Conservation (phyloP, 2,329 filamentous ascomycete genomes). For the Tolypocladium album region DNA sequence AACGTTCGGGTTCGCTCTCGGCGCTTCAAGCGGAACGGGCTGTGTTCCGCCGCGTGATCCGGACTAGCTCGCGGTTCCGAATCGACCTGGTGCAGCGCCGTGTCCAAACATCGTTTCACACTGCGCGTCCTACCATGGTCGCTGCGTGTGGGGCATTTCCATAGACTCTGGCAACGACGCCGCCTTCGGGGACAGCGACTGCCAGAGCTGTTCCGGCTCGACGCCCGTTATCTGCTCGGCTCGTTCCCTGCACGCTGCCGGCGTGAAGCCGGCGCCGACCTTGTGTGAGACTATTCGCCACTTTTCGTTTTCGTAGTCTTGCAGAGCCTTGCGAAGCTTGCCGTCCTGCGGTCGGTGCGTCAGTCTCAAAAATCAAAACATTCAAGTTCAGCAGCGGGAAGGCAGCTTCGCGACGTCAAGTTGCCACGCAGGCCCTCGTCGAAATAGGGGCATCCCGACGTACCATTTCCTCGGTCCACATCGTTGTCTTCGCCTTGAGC, state of each 20-base stretch:
- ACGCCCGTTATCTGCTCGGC: slow-evolving; percentile 50
- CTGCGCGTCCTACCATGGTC: slow-evolving; percentile 6
- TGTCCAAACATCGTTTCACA: neutral
- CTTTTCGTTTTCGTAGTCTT: slow-evolving; percentile 83
- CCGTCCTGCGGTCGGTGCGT: slow-evolving; percentile 46
- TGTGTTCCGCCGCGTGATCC: neutral
- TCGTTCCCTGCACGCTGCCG: slow-evolving; percentile 76
- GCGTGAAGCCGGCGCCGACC: slow-evolving; percentile 81
- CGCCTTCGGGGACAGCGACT: slow-evolving; percentile 41
- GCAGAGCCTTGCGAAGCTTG: slow-evolving; percentile 64
- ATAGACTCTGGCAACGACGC: slow-evolving; percentile 10
- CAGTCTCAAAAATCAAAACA: neutral
- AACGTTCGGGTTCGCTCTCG: neutral
- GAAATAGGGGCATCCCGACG: slow-evolving; percentile 17
- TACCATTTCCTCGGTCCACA: slow-evolving; percentile 92
- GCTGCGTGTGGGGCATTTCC: slow-evolving; percentile 9
- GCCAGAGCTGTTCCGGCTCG: slow-evolving; percentile 34
- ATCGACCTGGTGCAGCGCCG: neutral
- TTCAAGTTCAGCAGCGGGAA: too few species aligned
- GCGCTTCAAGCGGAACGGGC: neutral
- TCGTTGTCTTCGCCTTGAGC: slow-evolving; percentile 83
- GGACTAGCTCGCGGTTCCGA: neutral
- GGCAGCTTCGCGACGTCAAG: neutral
- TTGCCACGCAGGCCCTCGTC: neutral
- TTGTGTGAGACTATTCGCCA: slow-evolving; percentile 90